Evolutionary conservation across 306 rosid species (phyloP).

Genomic region (Ormosia emarginata): DNA sequence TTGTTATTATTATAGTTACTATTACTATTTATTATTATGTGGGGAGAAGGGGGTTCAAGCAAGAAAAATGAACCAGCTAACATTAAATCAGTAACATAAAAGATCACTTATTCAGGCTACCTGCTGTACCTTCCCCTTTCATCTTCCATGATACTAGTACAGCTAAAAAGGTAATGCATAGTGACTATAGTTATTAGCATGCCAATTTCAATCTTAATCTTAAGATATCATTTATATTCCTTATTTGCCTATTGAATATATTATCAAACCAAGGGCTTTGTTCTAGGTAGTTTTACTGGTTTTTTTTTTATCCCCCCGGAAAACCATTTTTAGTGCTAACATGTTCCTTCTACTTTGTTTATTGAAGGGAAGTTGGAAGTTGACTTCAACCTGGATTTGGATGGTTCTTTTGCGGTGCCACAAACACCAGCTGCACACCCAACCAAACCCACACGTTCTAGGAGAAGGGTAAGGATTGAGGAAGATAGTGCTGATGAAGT

Average conservation of each 20-base stretch:
- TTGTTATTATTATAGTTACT: neutral
- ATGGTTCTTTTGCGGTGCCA: constrained; percentile 36
- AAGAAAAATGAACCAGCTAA: neutral
- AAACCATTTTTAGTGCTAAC: neutral
- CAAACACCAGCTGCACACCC: constrained; percentile 64
- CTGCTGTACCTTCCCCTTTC: neutral
- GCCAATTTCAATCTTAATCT: neutral
- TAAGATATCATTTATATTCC: neutral
- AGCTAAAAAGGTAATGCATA: neutral
- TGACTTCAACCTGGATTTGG: constrained; percentile 52
- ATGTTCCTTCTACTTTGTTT: neutral
- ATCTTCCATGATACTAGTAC: neutral
- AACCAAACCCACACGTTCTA: constrained; percentile 41
- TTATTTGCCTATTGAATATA: neutral
- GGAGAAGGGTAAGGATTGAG: constrained; percentile 66
- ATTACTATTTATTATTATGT: neutral
- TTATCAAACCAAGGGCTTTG: neutral
- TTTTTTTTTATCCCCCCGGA: neutral
- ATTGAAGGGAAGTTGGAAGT: constrained; percentile 44
- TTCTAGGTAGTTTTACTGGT: neutral
- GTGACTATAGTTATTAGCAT: neutral
- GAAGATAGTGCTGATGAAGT: constrained; percentile 62
- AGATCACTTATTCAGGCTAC: neutral
- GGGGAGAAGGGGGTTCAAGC: neutral
- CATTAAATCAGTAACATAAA: neutral